Percentiles rank a stretch among this genome's conserved stretches.
Evolutionary conservation across 106 monocot species (phyloP).

Genomic region (Dendrobium nobile): DNA sequence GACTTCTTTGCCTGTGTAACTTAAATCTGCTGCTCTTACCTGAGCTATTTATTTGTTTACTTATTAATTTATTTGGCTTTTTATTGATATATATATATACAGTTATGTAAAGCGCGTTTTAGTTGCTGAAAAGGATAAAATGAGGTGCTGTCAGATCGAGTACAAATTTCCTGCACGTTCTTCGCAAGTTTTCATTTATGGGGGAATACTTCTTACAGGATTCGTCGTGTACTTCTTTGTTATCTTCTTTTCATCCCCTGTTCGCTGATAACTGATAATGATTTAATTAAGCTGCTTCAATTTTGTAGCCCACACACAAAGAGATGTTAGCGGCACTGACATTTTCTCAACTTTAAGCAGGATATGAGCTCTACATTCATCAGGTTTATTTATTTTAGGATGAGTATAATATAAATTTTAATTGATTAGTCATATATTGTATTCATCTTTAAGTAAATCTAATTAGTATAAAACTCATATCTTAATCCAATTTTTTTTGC

Average conservation of each 20-base stretch:
- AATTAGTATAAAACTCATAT: no score
- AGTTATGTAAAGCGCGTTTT: conserved; percentile 37
- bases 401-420: no score
- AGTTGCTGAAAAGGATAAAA: conserved; percentile 70
- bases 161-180: conserved; percentile 62
- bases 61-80: neutral
- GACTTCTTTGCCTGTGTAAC: no score
- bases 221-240: conserved; percentile 87
- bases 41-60: no score
- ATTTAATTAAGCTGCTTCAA: neutral
- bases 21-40: no score
- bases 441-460: no score
- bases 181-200: conserved; percentile 83
- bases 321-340: neutral
- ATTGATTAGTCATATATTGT: no score
- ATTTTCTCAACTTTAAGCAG: neutral
- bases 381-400: no score
- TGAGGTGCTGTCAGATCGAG: conserved; percentile 83
- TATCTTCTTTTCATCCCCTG: conserved; percentile 88
- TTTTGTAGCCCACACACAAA: neutral
- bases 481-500: no score
- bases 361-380: neutral
- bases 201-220: conserved; percentile 86
- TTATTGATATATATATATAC: neutral
- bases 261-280: conserved; percentile 36